Percentiles rank a stretch among this genome's conserved stretches.
These are phyloP conservation scores for Mycena epipterygia DNA, from an alignment of 768 basidiomycete species.

Conservation along the genomic window DNA sequence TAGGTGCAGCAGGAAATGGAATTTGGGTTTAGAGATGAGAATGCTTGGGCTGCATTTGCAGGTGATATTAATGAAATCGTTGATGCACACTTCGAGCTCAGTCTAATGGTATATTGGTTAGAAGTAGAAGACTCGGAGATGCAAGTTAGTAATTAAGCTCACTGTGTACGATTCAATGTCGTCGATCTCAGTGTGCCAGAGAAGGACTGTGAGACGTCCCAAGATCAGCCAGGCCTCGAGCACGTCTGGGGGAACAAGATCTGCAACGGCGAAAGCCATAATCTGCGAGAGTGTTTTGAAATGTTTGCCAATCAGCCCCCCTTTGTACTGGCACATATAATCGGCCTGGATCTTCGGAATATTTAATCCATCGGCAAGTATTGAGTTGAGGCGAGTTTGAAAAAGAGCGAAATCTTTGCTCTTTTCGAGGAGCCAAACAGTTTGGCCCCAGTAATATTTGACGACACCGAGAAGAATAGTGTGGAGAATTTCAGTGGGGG, in stretches of 20 bases:
- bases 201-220: constrained; percentile 36
- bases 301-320: constrained; percentile 45
- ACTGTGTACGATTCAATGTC: constrained; percentile 43
- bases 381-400: constrained; percentile 41
- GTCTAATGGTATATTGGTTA: constrained; percentile 14
- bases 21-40: constrained; percentile 39
- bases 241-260: constrained; percentile 36
- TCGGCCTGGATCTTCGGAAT: constrained; percentile 40
- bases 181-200: constrained; percentile 47
- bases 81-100: constrained; percentile 37
- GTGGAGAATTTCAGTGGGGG: constrained; percentile 49
- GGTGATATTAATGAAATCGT: constrained; percentile 35
- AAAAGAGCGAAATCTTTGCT: constrained; percentile 36
- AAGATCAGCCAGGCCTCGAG: constrained; percentile 42
- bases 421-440: constrained; percentile 42
- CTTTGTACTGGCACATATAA: constrained; percentile 49
- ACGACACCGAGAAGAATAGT: constrained; percentile 49
- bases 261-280: constrained; percentile 44
- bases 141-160: not conserved
- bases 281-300: constrained; percentile 47
- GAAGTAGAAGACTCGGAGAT: too few relatives aligned
- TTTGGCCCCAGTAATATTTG: constrained; percentile 49
- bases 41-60: constrained; percentile 40
- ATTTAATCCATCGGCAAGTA: constrained; percentile 42
- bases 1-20: constrained; percentile 44